These are phyloP conservation scores for Noccaea bulbosa DNA, from an alignment of 345 rosid species.

Conservation along the genomic window DNA sequence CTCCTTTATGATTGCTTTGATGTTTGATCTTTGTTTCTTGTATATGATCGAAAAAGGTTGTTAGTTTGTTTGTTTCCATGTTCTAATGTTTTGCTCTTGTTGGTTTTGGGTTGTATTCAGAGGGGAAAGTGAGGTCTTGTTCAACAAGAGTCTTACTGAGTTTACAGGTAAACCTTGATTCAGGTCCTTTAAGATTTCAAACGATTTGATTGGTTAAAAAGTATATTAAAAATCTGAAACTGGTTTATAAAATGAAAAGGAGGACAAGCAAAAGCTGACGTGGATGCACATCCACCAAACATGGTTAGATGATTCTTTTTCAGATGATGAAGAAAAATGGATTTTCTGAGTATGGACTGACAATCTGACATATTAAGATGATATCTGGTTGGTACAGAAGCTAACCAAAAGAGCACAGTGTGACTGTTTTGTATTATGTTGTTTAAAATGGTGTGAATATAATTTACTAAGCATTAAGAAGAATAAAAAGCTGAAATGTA, in stretches of 20 bases:
- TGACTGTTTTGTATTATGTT: constrained; percentile 29
- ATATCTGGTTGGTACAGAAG: constrained; percentile 26
- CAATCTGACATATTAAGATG: constrained; percentile 32
- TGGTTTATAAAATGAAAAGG: constrained; percentile 27
- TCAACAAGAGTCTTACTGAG: constrained; percentile 37
- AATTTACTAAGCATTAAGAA: not conserved
- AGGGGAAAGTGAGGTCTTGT: constrained; percentile 40
- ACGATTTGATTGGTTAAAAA: not conserved
- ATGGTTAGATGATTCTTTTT: constrained; percentile 36
- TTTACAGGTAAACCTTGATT: constrained; percentile 38
- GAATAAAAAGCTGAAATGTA: not conserved
- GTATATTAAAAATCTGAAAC: constrained; percentile 19
- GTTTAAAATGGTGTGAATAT: constrained; percentile 22
- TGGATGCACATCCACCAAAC: constrained; percentile 46
- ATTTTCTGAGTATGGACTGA: constrained; percentile 27
- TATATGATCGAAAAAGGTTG: not conserved
- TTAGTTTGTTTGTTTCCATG: constrained; percentile 8
- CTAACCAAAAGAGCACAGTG: constrained; percentile 32
- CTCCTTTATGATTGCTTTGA: not conserved
- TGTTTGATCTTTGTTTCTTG: not conserved
- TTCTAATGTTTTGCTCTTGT: constrained; percentile 6
- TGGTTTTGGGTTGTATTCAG: constrained; percentile 29
- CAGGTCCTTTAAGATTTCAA: constrained; percentile 1
- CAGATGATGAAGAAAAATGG: constrained; percentile 41
- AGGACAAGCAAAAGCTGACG: constrained; percentile 35